Percentiles rank a stretch among this genome's conserved stretches.
Evolutionary conservation across 2,329 filamentous ascomycete species (phyloP).

Genomic region (Atkinsonella hypoxylon): DNA sequence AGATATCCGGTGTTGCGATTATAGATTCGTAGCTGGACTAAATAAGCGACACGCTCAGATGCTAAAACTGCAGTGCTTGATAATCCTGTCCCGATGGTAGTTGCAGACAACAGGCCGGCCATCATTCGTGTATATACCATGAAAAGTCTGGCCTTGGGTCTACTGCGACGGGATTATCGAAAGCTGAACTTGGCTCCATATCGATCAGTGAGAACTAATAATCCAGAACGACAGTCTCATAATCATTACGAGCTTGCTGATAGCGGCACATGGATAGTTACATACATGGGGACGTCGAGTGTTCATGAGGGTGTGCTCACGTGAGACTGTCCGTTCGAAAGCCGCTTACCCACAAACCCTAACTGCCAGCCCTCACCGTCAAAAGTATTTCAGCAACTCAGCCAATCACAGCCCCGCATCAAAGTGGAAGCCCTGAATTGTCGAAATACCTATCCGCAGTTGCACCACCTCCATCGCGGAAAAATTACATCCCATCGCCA

Average conservation of each 20-base stretch:
- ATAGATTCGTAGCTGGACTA: constrained; percentile 10
- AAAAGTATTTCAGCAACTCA: constrained; percentile 1
- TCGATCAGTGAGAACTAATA: too few relatives aligned
- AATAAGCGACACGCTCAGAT: constrained; percentile 10
- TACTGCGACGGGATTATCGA: too few relatives aligned
- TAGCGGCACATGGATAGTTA: too few relatives aligned
- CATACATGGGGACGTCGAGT: too few relatives aligned
- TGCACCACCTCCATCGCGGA: constrained; percentile 22
- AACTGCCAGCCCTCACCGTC: constrained; percentile 35
- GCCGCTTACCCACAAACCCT: constrained; percentile 18
- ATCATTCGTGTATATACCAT: too few relatives aligned
- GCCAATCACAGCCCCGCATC: constrained; percentile 10
- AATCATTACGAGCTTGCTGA: too few relatives aligned
- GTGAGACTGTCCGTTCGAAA: not conserved
- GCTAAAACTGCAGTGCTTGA: not conserved
- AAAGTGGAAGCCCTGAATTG: constrained; percentile 17
- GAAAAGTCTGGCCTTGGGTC: too few relatives aligned
- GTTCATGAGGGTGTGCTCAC: not conserved
- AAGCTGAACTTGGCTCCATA: too few relatives aligned
- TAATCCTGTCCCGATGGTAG: not conserved
- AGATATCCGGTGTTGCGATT: not conserved
- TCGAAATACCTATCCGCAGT: constrained; percentile 12
- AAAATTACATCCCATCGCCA: constrained; percentile 26
- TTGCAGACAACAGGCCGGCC: too few relatives aligned
- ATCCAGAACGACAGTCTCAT: too few relatives aligned